Percentiles rank a stretch among this genome's conserved stretches.
These are phyloP conservation scores for Pythium dissotocum DNA, from an alignment of 352 stramenopile species.

Conservation along the genomic window DNA sequence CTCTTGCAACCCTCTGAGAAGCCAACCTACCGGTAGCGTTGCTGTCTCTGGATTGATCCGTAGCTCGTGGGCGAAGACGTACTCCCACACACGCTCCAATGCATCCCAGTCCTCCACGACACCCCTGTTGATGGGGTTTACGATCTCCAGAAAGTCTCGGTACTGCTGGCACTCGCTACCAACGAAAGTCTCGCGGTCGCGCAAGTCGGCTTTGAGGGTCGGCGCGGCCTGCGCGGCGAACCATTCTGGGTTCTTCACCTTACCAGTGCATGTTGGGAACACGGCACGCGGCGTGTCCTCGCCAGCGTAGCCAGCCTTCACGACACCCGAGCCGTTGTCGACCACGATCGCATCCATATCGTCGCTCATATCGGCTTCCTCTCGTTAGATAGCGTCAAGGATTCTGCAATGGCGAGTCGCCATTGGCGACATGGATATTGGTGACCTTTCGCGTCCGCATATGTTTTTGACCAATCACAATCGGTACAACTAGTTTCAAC, in stretches of 20 bases:
- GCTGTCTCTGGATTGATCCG: slow-evolving; percentile 73
- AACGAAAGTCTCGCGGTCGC: slow-evolving; percentile 76
- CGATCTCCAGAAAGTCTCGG: slow-evolving; percentile 65
- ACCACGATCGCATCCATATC: slow-evolving; percentile 81
- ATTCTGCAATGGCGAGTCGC: background rate
- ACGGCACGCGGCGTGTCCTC: slow-evolving; percentile 81
- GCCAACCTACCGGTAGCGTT: slow-evolving; percentile 46
- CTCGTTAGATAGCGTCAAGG: no score
- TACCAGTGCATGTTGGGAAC: slow-evolving; percentile 69
- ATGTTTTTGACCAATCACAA: slow-evolving; percentile 28
- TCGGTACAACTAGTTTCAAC: background rate
- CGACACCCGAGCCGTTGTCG: slow-evolving; percentile 80
- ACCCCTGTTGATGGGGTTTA: slow-evolving; percentile 76
- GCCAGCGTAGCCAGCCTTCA: slow-evolving; percentile 84
- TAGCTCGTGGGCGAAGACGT: slow-evolving; percentile 80
- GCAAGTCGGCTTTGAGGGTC: slow-evolving; percentile 62
- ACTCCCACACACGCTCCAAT: slow-evolving; percentile 86
- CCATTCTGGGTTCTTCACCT: slow-evolving; percentile 81
- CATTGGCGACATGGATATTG: background rate
- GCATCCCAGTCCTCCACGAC: slow-evolving; percentile 85
- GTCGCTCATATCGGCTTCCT: slow-evolving; percentile 26
- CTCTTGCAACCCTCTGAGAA: background rate
- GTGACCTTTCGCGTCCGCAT: slow-evolving; percentile 34
- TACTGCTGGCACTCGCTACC: slow-evolving; percentile 62
- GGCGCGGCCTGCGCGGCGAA: slow-evolving; percentile 57